phyloP scores from a whole-genome alignment of 192 early-diverging fungal genomes.

The Backusella mclennaniae region DNA sequence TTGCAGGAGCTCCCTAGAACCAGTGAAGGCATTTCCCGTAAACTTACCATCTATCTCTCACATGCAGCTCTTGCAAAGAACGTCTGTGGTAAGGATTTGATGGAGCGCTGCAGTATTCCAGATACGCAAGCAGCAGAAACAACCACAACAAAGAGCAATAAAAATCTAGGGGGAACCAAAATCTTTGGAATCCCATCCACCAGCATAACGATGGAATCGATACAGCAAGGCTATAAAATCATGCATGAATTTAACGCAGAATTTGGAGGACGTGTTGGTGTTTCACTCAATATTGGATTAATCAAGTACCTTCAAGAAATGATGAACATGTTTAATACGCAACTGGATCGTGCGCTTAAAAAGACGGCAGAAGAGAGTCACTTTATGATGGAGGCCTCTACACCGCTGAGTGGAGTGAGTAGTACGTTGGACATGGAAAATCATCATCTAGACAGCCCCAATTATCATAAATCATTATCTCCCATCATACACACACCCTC shows the following conservation, averaged over 20 bases:
- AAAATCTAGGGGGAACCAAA: conserved; percentile 18
- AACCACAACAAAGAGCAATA: neutral
- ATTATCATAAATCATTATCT: neutral
- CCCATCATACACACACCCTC: neutral
- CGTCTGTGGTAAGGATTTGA: conserved; percentile 23
- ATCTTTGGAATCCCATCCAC: conserved; percentile 44
- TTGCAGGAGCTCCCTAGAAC: conserved; percentile 14
- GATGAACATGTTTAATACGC: conserved; percentile 34
- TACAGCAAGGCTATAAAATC: conserved; percentile 12
- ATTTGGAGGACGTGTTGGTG: conserved; percentile 43
- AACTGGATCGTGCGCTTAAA: conserved; percentile 28
- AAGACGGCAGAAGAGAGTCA: neutral
- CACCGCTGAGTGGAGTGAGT: neutral
- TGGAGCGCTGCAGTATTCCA: neutral
- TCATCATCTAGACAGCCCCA: neutral
- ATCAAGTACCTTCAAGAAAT: conserved; percentile 47
- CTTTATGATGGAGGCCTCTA: neutral
- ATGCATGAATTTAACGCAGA: conserved; percentile 37
- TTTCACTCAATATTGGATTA: conserved; percentile 46
- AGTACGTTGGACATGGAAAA: neutral
- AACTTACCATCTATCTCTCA: conserved; percentile 24
- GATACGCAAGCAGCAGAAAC: neutral
- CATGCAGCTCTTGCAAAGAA: conserved; percentile 37
- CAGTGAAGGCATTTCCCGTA: conserved; percentile 4
- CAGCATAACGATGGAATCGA: conserved; percentile 39